Conservation (phyloP, 768 basidiomycete genomes). For the Lactifluus rugatus region DNA sequence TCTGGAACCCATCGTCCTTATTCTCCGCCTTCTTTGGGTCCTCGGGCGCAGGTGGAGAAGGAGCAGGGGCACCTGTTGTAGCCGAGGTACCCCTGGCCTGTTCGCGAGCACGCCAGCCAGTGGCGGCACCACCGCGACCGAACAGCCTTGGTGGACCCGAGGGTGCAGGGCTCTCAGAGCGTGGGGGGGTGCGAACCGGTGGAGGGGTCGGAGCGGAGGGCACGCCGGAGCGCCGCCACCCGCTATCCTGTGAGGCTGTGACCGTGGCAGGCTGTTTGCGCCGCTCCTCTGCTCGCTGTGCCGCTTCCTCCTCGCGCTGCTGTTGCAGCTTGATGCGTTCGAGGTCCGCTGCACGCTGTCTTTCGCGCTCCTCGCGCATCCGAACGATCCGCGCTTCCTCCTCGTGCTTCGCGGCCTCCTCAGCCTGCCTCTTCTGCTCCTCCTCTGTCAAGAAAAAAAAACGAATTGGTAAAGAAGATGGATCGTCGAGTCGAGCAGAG, state of each 20-base stretch:
- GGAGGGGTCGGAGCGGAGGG: slow-evolving; percentile 13
- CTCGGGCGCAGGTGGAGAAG: neutral
- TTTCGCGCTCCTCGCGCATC: slow-evolving; percentile 44
- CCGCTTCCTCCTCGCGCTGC: slow-evolving; percentile 50
- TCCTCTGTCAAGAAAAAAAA: slow-evolving; percentile 22
- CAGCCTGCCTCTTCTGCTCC: slow-evolving; percentile 22
- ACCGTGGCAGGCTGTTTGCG: slow-evolving; percentile 26
- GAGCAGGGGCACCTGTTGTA: slow-evolving; percentile 31
- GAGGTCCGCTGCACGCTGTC: slow-evolving; percentile 38
- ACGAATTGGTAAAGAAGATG: neutral
- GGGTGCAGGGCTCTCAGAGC: slow-evolving; percentile 45
- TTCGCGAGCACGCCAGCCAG: slow-evolving; percentile 54
- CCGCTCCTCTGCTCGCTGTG: slow-evolving; percentile 32
- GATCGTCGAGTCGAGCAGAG: slow-evolving; percentile 5
- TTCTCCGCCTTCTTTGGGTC: slow-evolving; percentile 32
- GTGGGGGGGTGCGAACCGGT: slow-evolving; percentile 30
- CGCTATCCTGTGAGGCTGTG: slow-evolving; percentile 23
- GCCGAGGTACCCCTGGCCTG: slow-evolving; percentile 33
- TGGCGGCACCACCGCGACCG: slow-evolving; percentile 25
- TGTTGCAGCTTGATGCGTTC: slow-evolving; percentile 51
- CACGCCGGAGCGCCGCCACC: slow-evolving; percentile 20
- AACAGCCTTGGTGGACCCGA: slow-evolving; percentile 24
- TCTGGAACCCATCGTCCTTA: slow-evolving; percentile 64
- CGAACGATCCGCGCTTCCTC: slow-evolving; percentile 49
- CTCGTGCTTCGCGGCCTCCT: slow-evolving; percentile 39